phyloP scores from a whole-genome alignment of 2,329 filamentous ascomycete species.

The Hirsutella thompsonii region DNA sequence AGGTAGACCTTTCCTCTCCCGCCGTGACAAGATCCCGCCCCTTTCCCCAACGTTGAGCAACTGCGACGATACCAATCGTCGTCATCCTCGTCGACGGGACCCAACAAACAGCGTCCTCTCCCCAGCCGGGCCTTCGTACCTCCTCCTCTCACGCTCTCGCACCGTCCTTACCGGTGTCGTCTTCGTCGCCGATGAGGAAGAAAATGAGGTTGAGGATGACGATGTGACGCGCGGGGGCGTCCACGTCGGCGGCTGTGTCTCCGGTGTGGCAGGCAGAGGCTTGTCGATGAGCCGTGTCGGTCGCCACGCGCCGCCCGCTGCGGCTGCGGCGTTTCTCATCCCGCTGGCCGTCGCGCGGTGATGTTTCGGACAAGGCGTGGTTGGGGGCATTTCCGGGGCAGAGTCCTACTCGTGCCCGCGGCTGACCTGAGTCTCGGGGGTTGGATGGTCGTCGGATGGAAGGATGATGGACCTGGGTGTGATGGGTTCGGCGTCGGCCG shows the following conservation, averaged over 20 bases:
- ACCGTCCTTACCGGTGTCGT: constrained; percentile 1
- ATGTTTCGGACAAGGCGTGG: neutral
- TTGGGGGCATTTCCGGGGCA: neutral
- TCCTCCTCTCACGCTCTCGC: neutral
- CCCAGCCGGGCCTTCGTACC: constrained; percentile 12
- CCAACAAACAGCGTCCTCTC: neutral
- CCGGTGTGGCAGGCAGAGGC: constrained; percentile 17
- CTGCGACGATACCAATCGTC: neutral
- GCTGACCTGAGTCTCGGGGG: neutral
- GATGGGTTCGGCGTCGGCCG: neutral
- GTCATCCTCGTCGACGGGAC: neutral
- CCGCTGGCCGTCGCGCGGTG: too few relatives aligned
- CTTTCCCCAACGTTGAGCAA: too few relatives aligned
- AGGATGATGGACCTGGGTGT: neutral
- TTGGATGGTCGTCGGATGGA: neutral
- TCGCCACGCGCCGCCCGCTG: neutral
- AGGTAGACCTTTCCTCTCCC: too few relatives aligned
- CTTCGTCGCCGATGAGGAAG: constrained; percentile 10
- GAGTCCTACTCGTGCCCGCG: neutral
- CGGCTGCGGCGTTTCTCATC: constrained; percentile 1
- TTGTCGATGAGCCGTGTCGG: constrained; percentile 9
- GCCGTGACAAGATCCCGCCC: too few relatives aligned
- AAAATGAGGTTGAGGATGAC: too few relatives aligned
- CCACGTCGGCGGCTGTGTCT: constrained; percentile 11
- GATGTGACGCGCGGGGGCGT: too few relatives aligned